These are phyloP conservation scores for Porodaedalea pini DNA, from an alignment of 1,284 basidiomycete genomes.

Conservation along the genomic window DNA sequence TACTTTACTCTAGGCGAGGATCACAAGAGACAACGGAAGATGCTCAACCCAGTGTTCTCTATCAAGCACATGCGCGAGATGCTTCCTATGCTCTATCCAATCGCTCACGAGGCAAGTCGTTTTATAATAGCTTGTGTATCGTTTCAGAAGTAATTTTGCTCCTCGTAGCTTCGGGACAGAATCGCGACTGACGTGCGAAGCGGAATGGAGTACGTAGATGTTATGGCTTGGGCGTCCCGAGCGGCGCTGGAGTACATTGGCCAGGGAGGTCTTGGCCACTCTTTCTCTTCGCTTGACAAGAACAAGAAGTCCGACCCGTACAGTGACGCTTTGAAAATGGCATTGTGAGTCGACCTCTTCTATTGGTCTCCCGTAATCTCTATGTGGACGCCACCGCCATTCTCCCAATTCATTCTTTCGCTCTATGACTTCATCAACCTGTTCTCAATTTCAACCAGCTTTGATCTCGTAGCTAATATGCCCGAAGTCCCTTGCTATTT, in stretches of 20 bases:
- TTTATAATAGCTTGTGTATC: conserved; percentile 15
- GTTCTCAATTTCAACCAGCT: too few relatives aligned
- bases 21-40: conserved; percentile 42
- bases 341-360: conserved; percentile 25
- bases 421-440: too few relatives aligned
- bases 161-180: conserved; percentile 28
- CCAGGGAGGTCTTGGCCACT: conserved; percentile 38
- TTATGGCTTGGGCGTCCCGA: conserved; percentile 39
- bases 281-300: conserved; percentile 36
- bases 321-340: conserved; percentile 29
- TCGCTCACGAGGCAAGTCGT: conserved; percentile 32
- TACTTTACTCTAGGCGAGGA: conserved; percentile 32
- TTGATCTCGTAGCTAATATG: too few relatives aligned
- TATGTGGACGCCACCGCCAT: not conserved
- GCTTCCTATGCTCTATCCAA: conserved; percentile 37
- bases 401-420: not conserved
- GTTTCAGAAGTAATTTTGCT: conserved; percentile 8
- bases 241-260: conserved; percentile 35
- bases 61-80: conserved; percentile 41
- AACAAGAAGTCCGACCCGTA: conserved; percentile 30
- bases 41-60: conserved; percentile 48
- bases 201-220: conserved; percentile 34
- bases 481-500: conserved; percentile 26
- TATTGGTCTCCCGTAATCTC: not conserved
- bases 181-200: conserved; percentile 14